Evolutionary conservation across 169 alveolate genomes (phyloP).

Genomic region (Babesia ovata): DNA sequence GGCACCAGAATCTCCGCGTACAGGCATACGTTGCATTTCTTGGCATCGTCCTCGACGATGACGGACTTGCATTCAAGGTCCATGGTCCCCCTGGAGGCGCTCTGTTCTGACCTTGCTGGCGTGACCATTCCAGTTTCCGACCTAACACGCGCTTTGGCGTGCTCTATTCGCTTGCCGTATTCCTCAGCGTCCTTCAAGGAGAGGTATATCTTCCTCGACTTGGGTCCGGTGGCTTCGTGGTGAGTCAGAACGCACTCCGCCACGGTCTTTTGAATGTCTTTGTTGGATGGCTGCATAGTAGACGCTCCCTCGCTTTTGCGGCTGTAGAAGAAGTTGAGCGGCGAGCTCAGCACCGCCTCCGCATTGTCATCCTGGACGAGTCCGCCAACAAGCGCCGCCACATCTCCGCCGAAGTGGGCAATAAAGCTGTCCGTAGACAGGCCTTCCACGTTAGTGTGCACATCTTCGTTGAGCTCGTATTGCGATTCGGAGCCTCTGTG

Average conservation of each 20-base stretch:
- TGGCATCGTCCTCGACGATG: constrained; percentile 24
- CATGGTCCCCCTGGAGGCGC: background rate
- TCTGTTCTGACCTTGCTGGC: background rate
- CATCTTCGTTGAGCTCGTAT: background rate
- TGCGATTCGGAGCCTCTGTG: background rate
- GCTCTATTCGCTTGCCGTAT: constrained; percentile 29
- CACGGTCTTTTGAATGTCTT: constrained; percentile 32
- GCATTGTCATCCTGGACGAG: background rate
- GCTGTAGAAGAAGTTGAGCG: constrained; percentile 41
- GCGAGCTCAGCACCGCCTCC: background rate
- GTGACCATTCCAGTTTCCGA: background rate
- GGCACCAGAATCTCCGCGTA: constrained; percentile 44
- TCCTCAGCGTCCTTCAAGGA: constrained; percentile 62
- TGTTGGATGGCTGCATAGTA: background rate
- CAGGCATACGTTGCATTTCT: constrained; percentile 45
- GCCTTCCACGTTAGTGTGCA: too few relatives aligned
- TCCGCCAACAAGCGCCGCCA: background rate
- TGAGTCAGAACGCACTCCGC: constrained; percentile 61
- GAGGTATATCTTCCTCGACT: constrained; percentile 36
- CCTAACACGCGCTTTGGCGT: background rate
- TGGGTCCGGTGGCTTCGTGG: constrained; percentile 10
- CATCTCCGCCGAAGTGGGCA: background rate
- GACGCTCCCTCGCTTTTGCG: background rate
- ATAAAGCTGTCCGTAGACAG: background rate
- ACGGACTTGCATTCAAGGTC: constrained; percentile 51